Evolutionary conservation across 1,139 yeast species (phyloP).

Genomic region (Nakaseomyces glabratus): DNA sequence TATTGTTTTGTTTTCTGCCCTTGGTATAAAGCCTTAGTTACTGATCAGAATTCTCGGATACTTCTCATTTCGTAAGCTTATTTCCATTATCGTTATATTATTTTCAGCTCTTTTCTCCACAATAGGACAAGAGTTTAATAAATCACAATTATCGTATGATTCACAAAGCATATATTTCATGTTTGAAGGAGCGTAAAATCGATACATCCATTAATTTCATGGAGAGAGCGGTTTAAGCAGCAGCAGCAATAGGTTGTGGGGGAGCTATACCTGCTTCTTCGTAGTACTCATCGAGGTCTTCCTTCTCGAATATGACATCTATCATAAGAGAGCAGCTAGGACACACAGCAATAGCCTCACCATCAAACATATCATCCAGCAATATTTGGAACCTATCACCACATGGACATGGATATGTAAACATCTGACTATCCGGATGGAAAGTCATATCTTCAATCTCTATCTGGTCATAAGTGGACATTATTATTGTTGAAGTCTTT

Average conservation of each 20-base stretch:
- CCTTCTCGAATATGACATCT: slow-evolving; percentile 72
- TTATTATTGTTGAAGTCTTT: no score
- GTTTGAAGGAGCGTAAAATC: no score
- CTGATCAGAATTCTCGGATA: no score
- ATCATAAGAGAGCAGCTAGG: slow-evolving; percentile 95
- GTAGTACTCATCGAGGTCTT: slow-evolving; percentile 39
- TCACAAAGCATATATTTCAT: no score
- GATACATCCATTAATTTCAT: no score
- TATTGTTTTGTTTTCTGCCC: no score
- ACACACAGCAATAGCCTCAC: slow-evolving; percentile 91
- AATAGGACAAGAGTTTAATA: slow-evolving; percentile 6
- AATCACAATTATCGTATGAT: no score
- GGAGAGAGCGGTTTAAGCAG: slow-evolving; percentile 9
- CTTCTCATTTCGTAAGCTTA: no score
- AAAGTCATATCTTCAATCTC: slow-evolving; percentile 95
- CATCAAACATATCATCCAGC: slow-evolving; percentile 79
- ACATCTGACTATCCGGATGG: slow-evolving; percentile 69
- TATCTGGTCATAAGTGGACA: slow-evolving; percentile 78
- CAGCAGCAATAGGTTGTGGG: slow-evolving; percentile 25
- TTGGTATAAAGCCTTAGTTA: neutral
- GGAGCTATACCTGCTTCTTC: slow-evolving; percentile 30
- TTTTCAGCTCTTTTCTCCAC: slow-evolving; percentile 39
- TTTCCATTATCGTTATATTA: no score
- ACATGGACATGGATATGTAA: slow-evolving; percentile 96
- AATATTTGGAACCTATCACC: slow-evolving; percentile 89